Percentiles rank a stretch among this genome's conserved stretches.
These are phyloP conservation scores for Gossypium australe DNA, from an alignment of 345 rosid species.

Conservation along the genomic window DNA sequence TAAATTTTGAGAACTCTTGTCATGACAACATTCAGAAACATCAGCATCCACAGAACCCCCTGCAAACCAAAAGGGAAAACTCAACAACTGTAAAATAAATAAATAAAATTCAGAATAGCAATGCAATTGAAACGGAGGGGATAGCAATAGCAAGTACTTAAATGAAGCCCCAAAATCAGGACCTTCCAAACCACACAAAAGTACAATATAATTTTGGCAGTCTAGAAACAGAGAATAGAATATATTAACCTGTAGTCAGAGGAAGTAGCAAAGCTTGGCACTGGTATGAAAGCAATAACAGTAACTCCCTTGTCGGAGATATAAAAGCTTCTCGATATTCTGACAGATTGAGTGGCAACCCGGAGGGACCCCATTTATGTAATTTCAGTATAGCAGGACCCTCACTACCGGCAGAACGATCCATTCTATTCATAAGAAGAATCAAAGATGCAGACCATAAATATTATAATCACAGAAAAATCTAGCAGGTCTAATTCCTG, in stretches of 20 bases:
- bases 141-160: not conserved
- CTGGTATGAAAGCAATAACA: constrained; percentile 63
- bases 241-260: constrained; percentile 46
- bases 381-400: constrained; percentile 62
- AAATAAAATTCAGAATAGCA: not conserved
- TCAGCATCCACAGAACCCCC: constrained; percentile 34
- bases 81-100: constrained; percentile 7
- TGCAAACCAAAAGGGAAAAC: constrained; percentile 22
- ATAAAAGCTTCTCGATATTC: constrained; percentile 87
- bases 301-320: constrained; percentile 72
- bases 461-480: constrained; percentile 4
- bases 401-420: constrained; percentile 36
- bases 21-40: constrained; percentile 23
- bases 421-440: constrained; percentile 41
- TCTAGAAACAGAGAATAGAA: not conserved
- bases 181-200: not conserved
- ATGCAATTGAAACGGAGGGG: constrained; percentile 11
- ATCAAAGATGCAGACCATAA: constrained; percentile 16
- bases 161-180: not conserved
- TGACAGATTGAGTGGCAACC: constrained; percentile 48
- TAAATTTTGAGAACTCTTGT: constrained; percentile 33
- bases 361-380: constrained; percentile 72
- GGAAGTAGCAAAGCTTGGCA: constrained; percentile 74
- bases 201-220: constrained; percentile 1
- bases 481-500: constrained; percentile 6